Percentiles rank a stretch among this genome's conserved stretches.
phyloP scores from a whole-genome alignment of 2,329 filamentous ascomycete genomes.

The Pseudogymnoascus sp. region DNA sequence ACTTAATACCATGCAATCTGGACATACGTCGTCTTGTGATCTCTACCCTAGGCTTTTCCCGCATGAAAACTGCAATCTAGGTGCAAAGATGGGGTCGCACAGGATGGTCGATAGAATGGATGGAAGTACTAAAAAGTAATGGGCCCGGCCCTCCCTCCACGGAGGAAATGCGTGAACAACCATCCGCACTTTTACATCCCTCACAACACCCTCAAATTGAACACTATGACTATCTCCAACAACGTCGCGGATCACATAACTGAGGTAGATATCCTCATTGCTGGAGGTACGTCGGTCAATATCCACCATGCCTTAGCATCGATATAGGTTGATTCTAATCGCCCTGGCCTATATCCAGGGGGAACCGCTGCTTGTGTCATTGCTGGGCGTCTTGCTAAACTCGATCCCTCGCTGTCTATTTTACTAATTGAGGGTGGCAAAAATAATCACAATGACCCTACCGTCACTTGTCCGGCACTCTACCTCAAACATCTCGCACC shows the following conservation, averaged over 20 bases:
- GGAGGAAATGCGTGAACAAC: background rate
- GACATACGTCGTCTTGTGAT: background rate
- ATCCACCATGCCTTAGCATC: slow-evolving; percentile 26
- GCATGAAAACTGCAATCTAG: background rate
- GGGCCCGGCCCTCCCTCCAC: background rate
- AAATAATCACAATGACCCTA: slow-evolving; percentile 45
- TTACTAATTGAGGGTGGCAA: slow-evolving; percentile 47
- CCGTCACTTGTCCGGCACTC: slow-evolving; percentile 44
- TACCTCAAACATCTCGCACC: slow-evolving; percentile 43
- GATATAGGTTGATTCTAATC: slow-evolving; percentile 15
- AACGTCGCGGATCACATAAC: slow-evolving; percentile 13
- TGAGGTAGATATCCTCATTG: slow-evolving; percentile 9
- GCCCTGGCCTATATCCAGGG: slow-evolving; percentile 22
- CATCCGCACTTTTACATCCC: background rate
- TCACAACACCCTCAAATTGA: background rate
- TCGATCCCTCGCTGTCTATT: slow-evolving; percentile 42
- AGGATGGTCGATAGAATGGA: background rate
- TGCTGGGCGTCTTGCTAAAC: slow-evolving; percentile 43
- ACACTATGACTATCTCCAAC: background rate
- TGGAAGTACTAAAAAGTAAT: background rate
- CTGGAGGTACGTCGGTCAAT: slow-evolving; percentile 5
- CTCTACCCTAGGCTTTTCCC: background rate
- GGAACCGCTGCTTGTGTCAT: slow-evolving; percentile 43
- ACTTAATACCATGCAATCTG: background rate
- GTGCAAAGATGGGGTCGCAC: background rate